Base-by-base conservation (phyloP, 1,284 basidiomycete genomes). In the Golubevia sp. region DNA sequence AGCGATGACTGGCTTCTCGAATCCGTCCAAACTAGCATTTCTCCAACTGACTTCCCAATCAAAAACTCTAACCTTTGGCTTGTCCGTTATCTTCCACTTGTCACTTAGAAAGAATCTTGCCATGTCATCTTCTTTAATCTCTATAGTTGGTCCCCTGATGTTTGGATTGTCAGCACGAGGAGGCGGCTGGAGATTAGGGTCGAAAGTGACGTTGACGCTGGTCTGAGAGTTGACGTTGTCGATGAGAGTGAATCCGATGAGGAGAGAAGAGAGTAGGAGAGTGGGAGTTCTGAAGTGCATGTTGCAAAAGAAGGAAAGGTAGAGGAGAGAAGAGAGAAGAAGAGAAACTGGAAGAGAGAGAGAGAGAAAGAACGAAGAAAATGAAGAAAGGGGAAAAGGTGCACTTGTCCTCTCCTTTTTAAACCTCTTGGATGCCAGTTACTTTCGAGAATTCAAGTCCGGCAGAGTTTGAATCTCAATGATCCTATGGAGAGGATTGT, bases 1-100 rank as follows among this genome's bases (percentile, higher is more conserved):
- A 15, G 73, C 56, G 59, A 77, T 75, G 51, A 75, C 65, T 20
- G 69, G 66, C 53, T 76, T 77, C 25, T 56, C 49, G 48, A 69
- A 67, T 6, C 76, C 77, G 30, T 76, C 77, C 2, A 76, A 76
- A 6, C 70, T 69, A 21, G 49, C 52, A 13, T 59, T 34, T 1
- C 65, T 60, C 23, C 68, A 63, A n/a, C 68, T 64, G 24, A 79
- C 49, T 11, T 56, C 66, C 66, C 64, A 75, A 24, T 70, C 64
- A 54, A 61, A 78, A 15, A 60, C 25, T 11, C 77, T 73, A 18
- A 66, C 64, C 49, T 67, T 64, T 4, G 73, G 65, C 24, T 67
- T 63, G 1, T 67, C 72, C 20, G 56, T 57, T 0, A 66, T 56
- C 38, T 74, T 62, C 65, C 67, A 76, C 21, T 63, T 56, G 4